These are phyloP conservation scores for Cytospora piceicola DNA, from an alignment of 2,329 filamentous ascomycete genomes.

Conservation along the genomic window DNA sequence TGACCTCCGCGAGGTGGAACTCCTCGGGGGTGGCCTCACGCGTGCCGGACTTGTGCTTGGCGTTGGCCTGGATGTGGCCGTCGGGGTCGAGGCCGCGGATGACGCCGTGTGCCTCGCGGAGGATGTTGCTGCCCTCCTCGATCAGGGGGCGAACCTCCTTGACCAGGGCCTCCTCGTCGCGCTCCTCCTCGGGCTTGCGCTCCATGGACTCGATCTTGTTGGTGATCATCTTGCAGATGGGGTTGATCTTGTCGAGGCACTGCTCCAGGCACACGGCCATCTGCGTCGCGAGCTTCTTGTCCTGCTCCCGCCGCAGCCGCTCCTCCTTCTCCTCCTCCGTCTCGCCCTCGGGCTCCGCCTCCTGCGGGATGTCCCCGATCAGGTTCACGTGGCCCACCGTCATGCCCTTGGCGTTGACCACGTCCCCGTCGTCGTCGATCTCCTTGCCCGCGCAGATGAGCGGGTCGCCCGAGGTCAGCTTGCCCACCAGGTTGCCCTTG, in stretches of 20 bases:
- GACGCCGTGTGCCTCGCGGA: constrained; percentile 83
- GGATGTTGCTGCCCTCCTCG: constrained; percentile 80
- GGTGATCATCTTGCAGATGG: constrained; percentile 84
- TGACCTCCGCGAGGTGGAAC: constrained; percentile 78
- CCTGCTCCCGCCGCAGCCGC: constrained; percentile 62
- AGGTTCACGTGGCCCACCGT: constrained; percentile 70
- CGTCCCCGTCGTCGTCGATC: constrained; percentile 72
- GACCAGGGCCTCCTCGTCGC: constrained; percentile 88
- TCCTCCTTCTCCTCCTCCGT: constrained; percentile 62
- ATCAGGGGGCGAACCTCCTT: constrained; percentile 85
- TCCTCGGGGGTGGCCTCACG: constrained; percentile 82
- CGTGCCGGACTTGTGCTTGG: constrained; percentile 77
- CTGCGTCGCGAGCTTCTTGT: constrained; percentile 76
- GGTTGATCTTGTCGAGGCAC: constrained; percentile 81
- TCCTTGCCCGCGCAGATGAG: constrained; percentile 68
- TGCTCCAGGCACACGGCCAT: constrained; percentile 75
- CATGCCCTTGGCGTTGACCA: constrained; percentile 69
- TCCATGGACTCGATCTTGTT: constrained; percentile 83
- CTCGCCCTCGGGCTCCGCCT: constrained; percentile 54
- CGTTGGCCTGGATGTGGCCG: constrained; percentile 80
- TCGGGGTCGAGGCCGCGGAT: constrained; percentile 90
- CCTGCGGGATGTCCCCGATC: constrained; percentile 59
- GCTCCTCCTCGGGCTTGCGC: constrained; percentile 79
- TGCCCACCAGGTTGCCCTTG: constrained; percentile 65
- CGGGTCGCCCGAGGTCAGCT: constrained; percentile 69